Percentiles rank a stretch among this genome's conserved stretches.
phyloP scores from a whole-genome alignment of 371 early-diverging fungal species.

The Capillidium rhysosporum region DNA sequence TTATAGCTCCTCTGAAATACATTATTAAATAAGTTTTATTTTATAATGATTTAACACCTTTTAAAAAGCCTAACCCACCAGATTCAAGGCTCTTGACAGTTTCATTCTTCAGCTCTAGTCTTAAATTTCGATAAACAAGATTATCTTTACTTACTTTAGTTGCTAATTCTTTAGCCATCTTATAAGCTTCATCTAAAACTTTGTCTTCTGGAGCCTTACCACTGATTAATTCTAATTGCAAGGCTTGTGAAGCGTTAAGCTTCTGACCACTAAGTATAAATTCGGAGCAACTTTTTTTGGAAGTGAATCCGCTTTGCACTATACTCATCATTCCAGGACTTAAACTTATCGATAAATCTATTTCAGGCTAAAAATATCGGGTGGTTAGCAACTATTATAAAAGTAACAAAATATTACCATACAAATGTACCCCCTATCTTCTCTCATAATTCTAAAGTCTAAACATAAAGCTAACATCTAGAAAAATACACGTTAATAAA shows the following conservation, averaged over 20 bases:
- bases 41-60: too few relatives aligned
- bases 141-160: constrained; percentile 22
- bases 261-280: constrained; percentile 43
- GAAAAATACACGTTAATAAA: neutral
- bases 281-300: constrained; percentile 18
- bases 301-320: neutral
- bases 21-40: too few relatives aligned
- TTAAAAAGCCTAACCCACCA: neutral
- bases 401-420: constrained; percentile 18
- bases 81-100: constrained; percentile 1
- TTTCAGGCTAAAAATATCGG: constrained; percentile 26
- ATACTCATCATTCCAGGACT: constrained; percentile 38
- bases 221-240: constrained; percentile 39
- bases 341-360: constrained; percentile 47
- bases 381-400: too few relatives aligned
- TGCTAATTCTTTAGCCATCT: constrained; percentile 31
- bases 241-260: constrained; percentile 36
- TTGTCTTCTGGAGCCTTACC: constrained; percentile 19
- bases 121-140: constrained; percentile 10
- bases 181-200: constrained; percentile 21
- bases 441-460: constrained; percentile 62
- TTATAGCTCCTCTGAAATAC: too few relatives aligned
- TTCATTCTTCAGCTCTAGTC: constrained; percentile 18
- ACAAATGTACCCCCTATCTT: constrained; percentile 55
- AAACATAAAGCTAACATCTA: constrained; percentile 1